A percentile compares a stretch with the other conserved stretches of the same genome.
Evolutionary conservation across 2,329 filamentous ascomycete species (phyloP).

Genomic region (Emmonsia crescens): DNA sequence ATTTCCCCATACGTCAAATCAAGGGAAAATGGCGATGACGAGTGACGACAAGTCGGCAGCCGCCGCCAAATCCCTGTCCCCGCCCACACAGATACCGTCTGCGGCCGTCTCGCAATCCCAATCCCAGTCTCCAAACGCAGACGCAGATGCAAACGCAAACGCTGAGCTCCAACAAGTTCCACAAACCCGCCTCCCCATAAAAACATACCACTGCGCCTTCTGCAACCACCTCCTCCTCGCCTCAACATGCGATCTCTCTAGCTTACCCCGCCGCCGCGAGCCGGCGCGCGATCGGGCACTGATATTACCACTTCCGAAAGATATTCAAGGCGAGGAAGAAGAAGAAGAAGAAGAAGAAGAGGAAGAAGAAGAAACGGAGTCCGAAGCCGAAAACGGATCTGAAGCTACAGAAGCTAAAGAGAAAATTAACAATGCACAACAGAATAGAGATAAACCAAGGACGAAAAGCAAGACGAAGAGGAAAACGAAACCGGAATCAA

Average conservation of each 20-base stretch:
- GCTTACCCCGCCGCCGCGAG: slow-evolving; percentile 42
- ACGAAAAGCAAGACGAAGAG: background rate
- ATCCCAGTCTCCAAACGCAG: slow-evolving; percentile 1
- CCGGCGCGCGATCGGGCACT: slow-evolving; percentile 43
- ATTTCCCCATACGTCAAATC: background rate
- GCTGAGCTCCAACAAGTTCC: background rate
- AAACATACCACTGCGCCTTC: slow-evolving; percentile 50
- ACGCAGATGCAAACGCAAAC: background rate
- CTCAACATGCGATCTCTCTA: slow-evolving; percentile 38
- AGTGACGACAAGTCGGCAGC: background rate
- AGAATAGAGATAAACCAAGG: background rate
- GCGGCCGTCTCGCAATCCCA: background rate
- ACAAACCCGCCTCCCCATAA: slow-evolving; percentile 25
- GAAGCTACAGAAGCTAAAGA: slow-evolving; percentile 5
- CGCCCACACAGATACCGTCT: background rate
- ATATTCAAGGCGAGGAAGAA: slow-evolving; percentile 5
- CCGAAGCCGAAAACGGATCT: slow-evolving; percentile 9
- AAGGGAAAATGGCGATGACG: background rate
- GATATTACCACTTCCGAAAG: slow-evolving; percentile 44
- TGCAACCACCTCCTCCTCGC: slow-evolving; percentile 56
- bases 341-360: slow-evolving; percentile 10
- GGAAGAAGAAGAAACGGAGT: slow-evolving; percentile 11
- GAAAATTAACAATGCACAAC: slow-evolving; percentile 5
- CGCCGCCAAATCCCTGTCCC: background rate
- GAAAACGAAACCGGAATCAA: background rate